phyloP scores from a whole-genome alignment of 73 alveolate genomes.

The Tetrahymena elliotti region DNA sequence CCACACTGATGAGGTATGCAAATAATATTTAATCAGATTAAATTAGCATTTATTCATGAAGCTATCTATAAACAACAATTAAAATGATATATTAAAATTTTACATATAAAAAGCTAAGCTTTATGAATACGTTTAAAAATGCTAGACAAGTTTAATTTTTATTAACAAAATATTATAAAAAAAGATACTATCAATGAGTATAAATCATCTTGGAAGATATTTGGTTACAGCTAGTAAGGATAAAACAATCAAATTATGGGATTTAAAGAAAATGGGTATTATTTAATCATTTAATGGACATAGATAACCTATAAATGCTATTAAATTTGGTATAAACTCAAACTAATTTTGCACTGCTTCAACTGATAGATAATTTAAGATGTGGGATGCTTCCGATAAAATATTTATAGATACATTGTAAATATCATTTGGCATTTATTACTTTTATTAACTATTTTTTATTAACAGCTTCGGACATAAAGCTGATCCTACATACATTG shows the following conservation, averaged over 20 bases:
- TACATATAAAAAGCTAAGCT: no score
- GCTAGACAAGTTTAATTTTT: no score
- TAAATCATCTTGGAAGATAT: conserved; percentile 21
- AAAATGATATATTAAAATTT: no score
- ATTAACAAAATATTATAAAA: conserved; percentile 5
- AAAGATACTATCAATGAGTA: neutral
- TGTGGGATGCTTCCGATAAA: conserved; percentile 37
- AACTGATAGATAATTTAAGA: conserved; percentile 18
- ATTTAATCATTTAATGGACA: conserved; percentile 31
- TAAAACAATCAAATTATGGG: conserved; percentile 42
- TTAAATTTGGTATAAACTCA: conserved; percentile 33
- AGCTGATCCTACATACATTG: conserved; percentile 32
- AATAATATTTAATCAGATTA: no score
- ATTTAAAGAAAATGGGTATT: conserved; percentile 2
- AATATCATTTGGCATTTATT: neutral
- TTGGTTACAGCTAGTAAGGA: conserved; percentile 37
- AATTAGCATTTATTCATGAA: no score
- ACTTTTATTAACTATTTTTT: neutral
- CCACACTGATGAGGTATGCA: neutral
- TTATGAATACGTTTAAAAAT: no score
- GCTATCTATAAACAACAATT: no score
- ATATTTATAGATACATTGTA: conserved; percentile 35
- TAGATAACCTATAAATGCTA: conserved; percentile 21
- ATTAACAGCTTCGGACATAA: conserved; percentile 26
- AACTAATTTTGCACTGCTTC: conserved; percentile 19